phyloP scores from a whole-genome alignment of 495 filamentous ascomycete species.

The Chaetomium fimeti region DNA sequence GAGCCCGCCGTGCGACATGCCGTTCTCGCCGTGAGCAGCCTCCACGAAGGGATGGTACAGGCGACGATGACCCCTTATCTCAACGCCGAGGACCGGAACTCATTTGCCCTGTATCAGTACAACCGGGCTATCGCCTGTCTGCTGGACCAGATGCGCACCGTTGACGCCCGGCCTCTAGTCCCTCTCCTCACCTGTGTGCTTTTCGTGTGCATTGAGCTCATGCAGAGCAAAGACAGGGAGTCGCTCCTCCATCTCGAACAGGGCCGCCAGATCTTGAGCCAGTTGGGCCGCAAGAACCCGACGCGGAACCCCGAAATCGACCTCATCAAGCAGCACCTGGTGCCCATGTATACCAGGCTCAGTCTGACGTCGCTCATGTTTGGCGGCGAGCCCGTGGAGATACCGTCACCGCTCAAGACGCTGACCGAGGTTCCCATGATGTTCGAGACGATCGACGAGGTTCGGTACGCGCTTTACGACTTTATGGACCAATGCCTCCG shows the following conservation, averaged over 20 bases:
- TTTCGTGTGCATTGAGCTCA: conserved; percentile 59
- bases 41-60: conserved; percentile 48
- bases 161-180: conserved; percentile 46
- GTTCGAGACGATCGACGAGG: conserved; percentile 35
- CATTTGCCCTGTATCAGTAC: conserved; percentile 53
- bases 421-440: conserved; percentile 33
- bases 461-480: conserved; percentile 38
- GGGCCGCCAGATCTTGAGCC: conserved; percentile 40
- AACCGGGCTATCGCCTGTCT: conserved; percentile 52
- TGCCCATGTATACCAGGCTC: conserved; percentile 46
- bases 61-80: conserved; percentile 31
- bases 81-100: conserved; percentile 35
- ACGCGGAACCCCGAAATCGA: conserved; percentile 31
- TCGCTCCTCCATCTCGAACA: conserved; percentile 46
- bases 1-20: conserved; percentile 62
- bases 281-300: conserved; percentile 34
- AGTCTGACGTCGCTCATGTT: conserved; percentile 43
- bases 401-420: conserved; percentile 34
- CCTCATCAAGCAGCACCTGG: conserved; percentile 42
- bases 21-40: conserved; percentile 54
- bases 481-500: conserved; percentile 38
- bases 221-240: conserved; percentile 50
- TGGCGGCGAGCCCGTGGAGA: conserved; percentile 31
- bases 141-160: conserved; percentile 41
- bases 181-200: conserved; percentile 55